Conservation (phyloP, 2,329 filamentous ascomycete genomes). For the Phaeophleospora eucalypticola region DNA sequence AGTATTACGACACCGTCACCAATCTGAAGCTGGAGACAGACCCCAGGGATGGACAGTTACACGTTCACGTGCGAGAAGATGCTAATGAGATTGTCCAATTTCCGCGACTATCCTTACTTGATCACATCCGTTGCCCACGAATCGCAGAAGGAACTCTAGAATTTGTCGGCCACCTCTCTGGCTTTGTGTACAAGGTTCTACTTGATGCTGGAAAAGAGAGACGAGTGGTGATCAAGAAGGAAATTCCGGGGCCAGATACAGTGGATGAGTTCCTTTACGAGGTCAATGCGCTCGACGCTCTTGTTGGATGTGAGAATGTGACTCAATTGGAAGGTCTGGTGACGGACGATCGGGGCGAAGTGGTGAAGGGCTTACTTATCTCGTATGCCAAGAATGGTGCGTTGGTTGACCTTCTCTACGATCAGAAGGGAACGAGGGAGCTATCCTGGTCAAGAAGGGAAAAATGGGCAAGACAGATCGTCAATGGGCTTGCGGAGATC, state of each 20-base stretch:
- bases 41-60: conserved; percentile 75
- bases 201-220: conserved; percentile 48
- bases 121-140: conserved; percentile 59
- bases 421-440: conserved; percentile 54
- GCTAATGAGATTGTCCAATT: conserved; percentile 91
- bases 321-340: conserved; percentile 85
- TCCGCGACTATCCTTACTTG: conserved; percentile 67
- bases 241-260: conserved; percentile 92
- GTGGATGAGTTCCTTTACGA: conserved; percentile 97
- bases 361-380: conserved; percentile 85
- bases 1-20: conserved; percentile 93
- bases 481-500: conserved; percentile 83
- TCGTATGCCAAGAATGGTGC: conserved; percentile 82
- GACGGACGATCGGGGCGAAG: conserved; percentile 67
- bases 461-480: conserved; percentile 87
- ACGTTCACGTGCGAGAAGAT: conserved; percentile 98
- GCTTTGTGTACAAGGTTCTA: conserved; percentile 92
- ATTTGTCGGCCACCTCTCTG: conserved; percentile 90
- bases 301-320: conserved; percentile 69
- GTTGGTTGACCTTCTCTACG: conserved; percentile 86
- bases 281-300: conserved; percentile 82
- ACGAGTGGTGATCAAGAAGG: conserved; percentile 83
- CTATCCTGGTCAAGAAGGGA: conserved; percentile 70
- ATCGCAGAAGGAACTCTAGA: conserved; percentile 70
- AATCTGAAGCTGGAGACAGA: conserved; percentile 90